A percentile compares a stretch with the other conserved stretches of the same genome.
Conservation (phyloP, 1,284 basidiomycete species). For the Puccinia coronata region DNA sequence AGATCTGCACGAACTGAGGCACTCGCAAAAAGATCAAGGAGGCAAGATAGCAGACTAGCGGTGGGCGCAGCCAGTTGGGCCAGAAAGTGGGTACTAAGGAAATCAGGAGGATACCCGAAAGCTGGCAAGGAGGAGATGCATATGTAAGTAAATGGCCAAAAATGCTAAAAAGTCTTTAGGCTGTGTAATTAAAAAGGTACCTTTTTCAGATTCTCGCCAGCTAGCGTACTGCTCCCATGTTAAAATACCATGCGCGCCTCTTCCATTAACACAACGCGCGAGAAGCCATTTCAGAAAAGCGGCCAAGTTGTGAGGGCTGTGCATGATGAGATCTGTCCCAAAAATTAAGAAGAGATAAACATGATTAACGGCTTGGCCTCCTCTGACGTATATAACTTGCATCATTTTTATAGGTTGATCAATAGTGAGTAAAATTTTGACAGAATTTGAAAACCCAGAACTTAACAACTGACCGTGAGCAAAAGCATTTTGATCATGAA, state of each 20-base stretch:
- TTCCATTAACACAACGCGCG: slow-evolving; percentile 28
- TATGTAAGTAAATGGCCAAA: background rate
- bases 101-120: slow-evolving; percentile 31
- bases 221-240: slow-evolving; percentile 37
- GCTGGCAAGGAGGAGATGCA: background rate
- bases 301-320: slow-evolving; percentile 34
- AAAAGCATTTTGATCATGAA: slow-evolving; percentile 10
- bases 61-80: background rate
- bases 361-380: background rate
- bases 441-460: no score
- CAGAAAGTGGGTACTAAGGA: slow-evolving; percentile 30
- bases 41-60: slow-evolving; percentile 14
- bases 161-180: no score
- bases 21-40: slow-evolving; percentile 42
- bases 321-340: slow-evolving; percentile 15
- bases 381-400: no score
- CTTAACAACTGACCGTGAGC: background rate
- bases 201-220: slow-evolving; percentile 41
- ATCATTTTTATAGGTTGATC: no score
- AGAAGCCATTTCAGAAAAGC: slow-evolving; percentile 48
- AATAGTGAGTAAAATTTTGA: no score
- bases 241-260: slow-evolving; percentile 18
- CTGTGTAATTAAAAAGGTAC: no score
- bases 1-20: slow-evolving; percentile 34
- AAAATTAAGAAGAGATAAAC: background rate